These are phyloP conservation scores for Naegleria lovaniensis DNA, from an alignment of 208 protist genomes.

Conservation along the genomic window DNA sequence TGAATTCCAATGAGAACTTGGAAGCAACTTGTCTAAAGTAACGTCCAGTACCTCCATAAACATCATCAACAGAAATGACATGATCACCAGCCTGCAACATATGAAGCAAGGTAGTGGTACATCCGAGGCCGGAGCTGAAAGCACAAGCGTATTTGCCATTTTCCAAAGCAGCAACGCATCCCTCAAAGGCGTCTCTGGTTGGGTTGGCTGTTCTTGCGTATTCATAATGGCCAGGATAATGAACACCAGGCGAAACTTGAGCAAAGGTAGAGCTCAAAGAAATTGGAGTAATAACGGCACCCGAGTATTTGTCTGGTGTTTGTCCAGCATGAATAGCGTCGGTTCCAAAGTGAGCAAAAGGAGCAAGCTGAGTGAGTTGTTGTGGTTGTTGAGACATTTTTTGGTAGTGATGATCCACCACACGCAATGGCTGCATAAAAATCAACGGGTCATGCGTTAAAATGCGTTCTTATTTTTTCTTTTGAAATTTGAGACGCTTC, in stretches of 20 bases:
- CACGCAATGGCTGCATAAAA: no score
- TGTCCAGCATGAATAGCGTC: conserved; percentile 29
- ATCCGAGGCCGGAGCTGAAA: conserved; percentile 77
- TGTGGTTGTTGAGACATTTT: not conserved
- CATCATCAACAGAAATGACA: conserved; percentile 74
- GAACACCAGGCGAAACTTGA: conserved; percentile 41
- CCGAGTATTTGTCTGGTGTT: conserved; percentile 36
- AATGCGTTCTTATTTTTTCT: no score
- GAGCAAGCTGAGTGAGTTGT: not conserved
- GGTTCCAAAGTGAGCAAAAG: conserved; percentile 19
- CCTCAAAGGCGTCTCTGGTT: conserved; percentile 78
- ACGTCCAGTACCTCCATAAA: conserved; percentile 70
- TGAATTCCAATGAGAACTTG: conserved; percentile 62
- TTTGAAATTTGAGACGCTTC: no score
- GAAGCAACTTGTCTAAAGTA: conserved; percentile 32
- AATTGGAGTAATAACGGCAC: conserved; percentile 73
- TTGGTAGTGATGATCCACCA: not conserved
- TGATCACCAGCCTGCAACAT: conserved; percentile 77
- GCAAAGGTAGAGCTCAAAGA: conserved; percentile 77
- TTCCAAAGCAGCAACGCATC: conserved; percentile 74
- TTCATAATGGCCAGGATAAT: conserved; percentile 69
- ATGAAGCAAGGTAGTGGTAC: conserved; percentile 76
- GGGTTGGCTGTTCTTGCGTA: conserved; percentile 86
- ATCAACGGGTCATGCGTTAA: no score
- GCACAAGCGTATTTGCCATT: conserved; percentile 71